Percentiles rank a stretch among this genome's conserved stretches.
Evolutionary conservation across 768 basidiomycete genomes (phyloP).

Genomic region (Cantharellus anzutake): DNA sequence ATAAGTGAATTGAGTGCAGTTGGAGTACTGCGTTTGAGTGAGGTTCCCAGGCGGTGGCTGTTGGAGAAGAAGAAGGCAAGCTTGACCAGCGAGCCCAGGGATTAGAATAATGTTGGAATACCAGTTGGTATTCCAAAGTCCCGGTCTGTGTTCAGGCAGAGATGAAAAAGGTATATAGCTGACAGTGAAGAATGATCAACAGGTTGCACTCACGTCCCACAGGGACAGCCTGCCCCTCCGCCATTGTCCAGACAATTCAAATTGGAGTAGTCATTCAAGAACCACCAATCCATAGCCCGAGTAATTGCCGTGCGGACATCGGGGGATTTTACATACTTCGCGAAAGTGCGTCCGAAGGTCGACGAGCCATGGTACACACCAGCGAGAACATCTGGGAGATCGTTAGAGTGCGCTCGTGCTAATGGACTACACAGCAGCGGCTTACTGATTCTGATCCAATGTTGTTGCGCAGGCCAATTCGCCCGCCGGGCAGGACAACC

Average conservation of each 20-base stretch:
- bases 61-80: slow-evolving; percentile 5
- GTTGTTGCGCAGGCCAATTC: slow-evolving; percentile 44
- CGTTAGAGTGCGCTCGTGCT: not conserved
- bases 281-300: slow-evolving; percentile 7
- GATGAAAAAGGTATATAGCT: not conserved
- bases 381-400: slow-evolving; percentile 3
- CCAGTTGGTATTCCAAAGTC: slow-evolving; percentile 9
- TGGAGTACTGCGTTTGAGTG: slow-evolving; percentile 1
- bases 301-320: not conserved
- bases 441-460: slow-evolving; percentile 3
- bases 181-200: not conserved
- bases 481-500: slow-evolving; percentile 43
- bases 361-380: slow-evolving; percentile 3
- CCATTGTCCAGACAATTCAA: slow-evolving; percentile 5
- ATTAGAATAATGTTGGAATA: slow-evolving; percentile 1
- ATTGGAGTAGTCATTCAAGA: slow-evolving; percentile 6
- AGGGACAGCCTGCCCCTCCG: slow-evolving; percentile 3
- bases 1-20: slow-evolving; percentile 1
- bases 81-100: slow-evolving; percentile 2
- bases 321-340: not conserved
- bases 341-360: not conserved
- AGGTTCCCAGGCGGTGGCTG: not conserved
- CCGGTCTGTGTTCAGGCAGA: not conserved
- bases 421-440: not conserved
- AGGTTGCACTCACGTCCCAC: slow-evolving; percentile 4